Evolutionary conservation across 257 asterid species (phyloP).

Genomic region (Cruciata laevipes): DNA sequence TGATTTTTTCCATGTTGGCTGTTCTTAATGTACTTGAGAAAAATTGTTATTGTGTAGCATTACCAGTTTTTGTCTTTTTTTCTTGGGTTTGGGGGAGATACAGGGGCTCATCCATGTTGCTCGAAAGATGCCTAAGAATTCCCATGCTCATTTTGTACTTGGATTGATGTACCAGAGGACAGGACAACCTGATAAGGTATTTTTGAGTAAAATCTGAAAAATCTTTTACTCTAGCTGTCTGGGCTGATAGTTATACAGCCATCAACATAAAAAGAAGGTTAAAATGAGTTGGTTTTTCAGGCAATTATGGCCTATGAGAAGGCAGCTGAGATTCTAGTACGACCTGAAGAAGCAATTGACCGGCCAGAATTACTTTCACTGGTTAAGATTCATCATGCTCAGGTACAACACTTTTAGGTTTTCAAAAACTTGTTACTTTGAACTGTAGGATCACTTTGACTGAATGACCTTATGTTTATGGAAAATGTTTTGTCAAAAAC

Average conservation of each 20-base stretch:
- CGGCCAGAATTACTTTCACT: conserved; percentile 90
- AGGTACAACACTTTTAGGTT: conserved; percentile 32
- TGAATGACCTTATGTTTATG: neutral
- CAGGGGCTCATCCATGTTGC: conserved; percentile 96
- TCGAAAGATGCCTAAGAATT: conserved; percentile 93
- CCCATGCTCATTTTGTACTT: conserved; percentile 92
- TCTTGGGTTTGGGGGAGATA: conserved; percentile 12
- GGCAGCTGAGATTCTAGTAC: conserved; percentile 86
- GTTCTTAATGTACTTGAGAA: neutral
- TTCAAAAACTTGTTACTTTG: neutral
- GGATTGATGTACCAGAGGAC: conserved; percentile 97
- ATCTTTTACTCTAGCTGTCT: conserved; percentile 7
- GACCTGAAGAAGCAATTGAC: conserved; percentile 91
- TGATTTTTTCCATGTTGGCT: neutral
- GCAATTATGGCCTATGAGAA: conserved; percentile 83
- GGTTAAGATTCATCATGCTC: conserved; percentile 95
- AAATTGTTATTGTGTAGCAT: conserved; percentile 7
- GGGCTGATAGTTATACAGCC: neutral
- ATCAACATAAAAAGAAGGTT: conserved; percentile 9
- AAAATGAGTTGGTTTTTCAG: conserved; percentile 33
- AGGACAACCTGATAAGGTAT: conserved; percentile 98
- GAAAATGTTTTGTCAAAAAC: conserved; percentile 11
- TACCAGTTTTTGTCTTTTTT: conserved; percentile 15
- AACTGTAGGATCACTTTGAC: conserved; percentile 5
- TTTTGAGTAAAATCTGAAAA: conserved; percentile 6